Base-by-base conservation (phyloP, 2,329 filamentous ascomycete species). In the Emergomyces africanus region DNA sequence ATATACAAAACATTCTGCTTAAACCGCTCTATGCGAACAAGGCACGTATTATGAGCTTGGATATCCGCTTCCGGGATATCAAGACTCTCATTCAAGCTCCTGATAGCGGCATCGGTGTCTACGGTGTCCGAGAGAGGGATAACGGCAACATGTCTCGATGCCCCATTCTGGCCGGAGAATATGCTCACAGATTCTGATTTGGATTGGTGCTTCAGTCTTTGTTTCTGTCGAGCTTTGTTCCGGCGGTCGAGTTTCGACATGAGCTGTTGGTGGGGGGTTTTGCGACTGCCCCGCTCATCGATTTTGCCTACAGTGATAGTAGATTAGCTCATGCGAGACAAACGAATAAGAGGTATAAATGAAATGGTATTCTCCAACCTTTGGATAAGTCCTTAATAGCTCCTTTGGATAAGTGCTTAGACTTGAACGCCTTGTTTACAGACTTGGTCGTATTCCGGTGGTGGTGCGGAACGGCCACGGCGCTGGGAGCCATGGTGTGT, bases 191-290 rank as follows among this genome's bases (percentile, higher is more conserved):
- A 87, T 65, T 88, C 87, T 54, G 87, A 80, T 69, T 94, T 88
- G 67, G 94, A 90, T 69, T 85, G 85, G 69, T 90, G 85, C 75
- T 97, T 96, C 66, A 85, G 80, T 62, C 88, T 78, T 68, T 92
- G 88, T 72, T 87, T 85, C 78, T 99, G 94, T 74, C 92, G 92
- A 66, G 90, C 89, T 78, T 95, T 90, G 74, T 99, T 97, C 67
- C 90, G 86, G 61, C 94, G 87, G 74, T 96, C 90, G 72, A 99
- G 83, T 76, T 97, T 99, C 61, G 90, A 95, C 89, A 96, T 92
- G 76, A 96, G 84, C 77, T 96, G 90, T 72, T 99, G 94, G 72
- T 96, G 90, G 59, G 89, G 89, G 18, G 92, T 96, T 74, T 89
- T 95, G 69, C 92, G 85, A 67, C 80, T 79, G 62, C 86, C 86